Base-by-base conservation (phyloP, 768 basidiomycete species). In the Panaeolus cyanescens region DNA sequence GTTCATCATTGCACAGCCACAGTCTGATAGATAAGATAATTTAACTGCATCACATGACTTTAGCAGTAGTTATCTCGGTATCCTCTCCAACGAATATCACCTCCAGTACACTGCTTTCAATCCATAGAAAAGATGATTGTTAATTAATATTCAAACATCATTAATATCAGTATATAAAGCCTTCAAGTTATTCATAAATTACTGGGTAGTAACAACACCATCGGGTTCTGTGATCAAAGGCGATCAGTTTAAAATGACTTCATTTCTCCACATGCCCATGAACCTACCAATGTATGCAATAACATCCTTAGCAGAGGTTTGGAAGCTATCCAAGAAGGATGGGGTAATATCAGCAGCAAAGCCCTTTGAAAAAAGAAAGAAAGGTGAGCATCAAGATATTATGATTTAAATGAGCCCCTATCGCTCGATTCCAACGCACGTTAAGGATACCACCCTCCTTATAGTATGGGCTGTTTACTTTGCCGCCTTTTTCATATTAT, bases 311-410 rank as follows among this genome's bases (percentile, higher is more conserved):
- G 32, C 54, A 9, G 65, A 25, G 20, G 60, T 53, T 39, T 66
- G 53, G 53, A 70, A 62, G 32, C n/a, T 59, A 6, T 12, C n/a
- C 40, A 70, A 32, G 50, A 40, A 68, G 22, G 58, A 53, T 2
- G 64, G 63, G 2, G 69, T 61, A 22, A 70, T 67, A 12, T 56
- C 65, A 20, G 67, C 69, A 37, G 69, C 58, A 40, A 70, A 70
- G 8, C 69, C 67, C 69, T 70, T 33, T 2, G 5, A 56, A 20
- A 13, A 50, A 1, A 13, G 13, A 13, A 20, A 10, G 15, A 2
- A 6, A 10, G 57, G 33, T 32, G 3, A 39, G 20, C 6, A 59
- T 62, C 39, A 55, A 25, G 19, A 28, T 34, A 64, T 42, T 34
- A 57, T 39, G 19, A 2, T 6, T n/a, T 1, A 6, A 39, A 39